phyloP scores from a whole-genome alignment of 805 yeast species.

The Torulaspora indica region DNA sequence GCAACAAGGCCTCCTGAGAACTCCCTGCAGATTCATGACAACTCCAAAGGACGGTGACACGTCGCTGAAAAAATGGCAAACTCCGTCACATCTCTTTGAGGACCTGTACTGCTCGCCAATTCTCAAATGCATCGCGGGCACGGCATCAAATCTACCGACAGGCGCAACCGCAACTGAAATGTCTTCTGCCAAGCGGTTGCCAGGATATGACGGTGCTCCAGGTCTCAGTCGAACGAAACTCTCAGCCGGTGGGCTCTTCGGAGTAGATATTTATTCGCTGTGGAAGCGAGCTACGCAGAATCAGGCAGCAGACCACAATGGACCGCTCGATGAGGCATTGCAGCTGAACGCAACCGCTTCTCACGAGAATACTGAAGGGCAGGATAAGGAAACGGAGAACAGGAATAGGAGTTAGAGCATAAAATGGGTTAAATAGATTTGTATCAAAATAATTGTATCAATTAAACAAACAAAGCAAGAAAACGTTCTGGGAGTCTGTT shows the following conservation, averaged over 20 bases:
- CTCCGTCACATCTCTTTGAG: constrained; percentile 34
- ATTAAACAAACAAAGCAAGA: not conserved
- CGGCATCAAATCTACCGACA: constrained; percentile 23
- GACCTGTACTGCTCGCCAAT: constrained; percentile 34
- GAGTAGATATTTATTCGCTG: constrained; percentile 36
- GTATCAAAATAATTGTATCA: constrained; percentile 6
- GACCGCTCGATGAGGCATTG: constrained; percentile 16
- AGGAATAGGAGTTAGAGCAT: constrained; percentile 1
- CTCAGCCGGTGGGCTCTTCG: constrained; percentile 32
- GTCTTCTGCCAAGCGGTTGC: constrained; percentile 18
- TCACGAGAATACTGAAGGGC: constrained; percentile 4
- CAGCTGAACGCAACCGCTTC: constrained; percentile 4
- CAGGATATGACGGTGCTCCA: constrained; percentile 11
- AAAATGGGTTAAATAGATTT: constrained; percentile 1
- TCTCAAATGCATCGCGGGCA: constrained; percentile 25
- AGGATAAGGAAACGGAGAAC: constrained; percentile 4
- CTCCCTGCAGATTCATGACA: constrained; percentile 22
- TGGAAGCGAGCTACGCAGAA: constrained; percentile 33
- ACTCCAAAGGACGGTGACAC: constrained; percentile 28
- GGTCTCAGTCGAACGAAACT: constrained; percentile 22
- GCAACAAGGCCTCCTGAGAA: constrained; percentile 19
- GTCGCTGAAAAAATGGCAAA: constrained; percentile 31
- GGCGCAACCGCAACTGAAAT: constrained; percentile 12
- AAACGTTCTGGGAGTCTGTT: not conserved
- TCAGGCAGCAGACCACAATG: constrained; percentile 4